Conservation (phyloP, 129 eudicot genomes). For the Helichrysum umbraculigerum region DNA sequence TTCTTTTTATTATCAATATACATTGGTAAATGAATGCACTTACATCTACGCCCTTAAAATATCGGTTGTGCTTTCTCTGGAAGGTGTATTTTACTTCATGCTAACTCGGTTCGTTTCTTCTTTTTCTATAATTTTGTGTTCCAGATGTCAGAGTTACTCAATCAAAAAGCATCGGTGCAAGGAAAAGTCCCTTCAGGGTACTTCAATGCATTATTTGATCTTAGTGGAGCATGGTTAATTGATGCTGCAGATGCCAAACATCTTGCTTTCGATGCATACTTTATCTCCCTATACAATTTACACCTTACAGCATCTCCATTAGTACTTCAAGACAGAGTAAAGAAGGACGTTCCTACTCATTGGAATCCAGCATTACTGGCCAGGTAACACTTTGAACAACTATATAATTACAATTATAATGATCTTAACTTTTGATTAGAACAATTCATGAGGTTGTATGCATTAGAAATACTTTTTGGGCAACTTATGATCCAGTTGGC, state of each 20-base stretch:
- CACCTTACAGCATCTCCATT: constrained; percentile 80
- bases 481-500: not conserved
- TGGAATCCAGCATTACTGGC: constrained; percentile 92
- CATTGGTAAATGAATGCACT: constrained; percentile 1
- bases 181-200: constrained; percentile 98
- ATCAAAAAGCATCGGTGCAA: constrained; percentile 83
- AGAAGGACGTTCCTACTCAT: constrained; percentile 81
- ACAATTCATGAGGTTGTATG: not conserved
- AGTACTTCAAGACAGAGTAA: constrained; percentile 71
- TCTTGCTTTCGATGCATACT: constrained; percentile 93
- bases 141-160: constrained; percentile 97
- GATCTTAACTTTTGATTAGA: not conserved
- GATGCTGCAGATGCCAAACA: constrained; percentile 78
- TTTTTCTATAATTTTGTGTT: constrained; percentile 18
- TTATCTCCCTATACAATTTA: constrained; percentile 73
- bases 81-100: not conserved
- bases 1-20: constrained; percentile 2
- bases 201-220: constrained; percentile 81
- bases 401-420: not conserved
- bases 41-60: not conserved
- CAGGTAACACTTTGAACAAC: constrained; percentile 42
- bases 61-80: constrained; percentile 10
- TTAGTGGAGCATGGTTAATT: constrained; percentile 86
- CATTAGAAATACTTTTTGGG: not conserved
- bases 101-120: not conserved